Evolutionary conservation across 345 rosid genomes (phyloP).

Genomic region (Salix udensis): DNA sequence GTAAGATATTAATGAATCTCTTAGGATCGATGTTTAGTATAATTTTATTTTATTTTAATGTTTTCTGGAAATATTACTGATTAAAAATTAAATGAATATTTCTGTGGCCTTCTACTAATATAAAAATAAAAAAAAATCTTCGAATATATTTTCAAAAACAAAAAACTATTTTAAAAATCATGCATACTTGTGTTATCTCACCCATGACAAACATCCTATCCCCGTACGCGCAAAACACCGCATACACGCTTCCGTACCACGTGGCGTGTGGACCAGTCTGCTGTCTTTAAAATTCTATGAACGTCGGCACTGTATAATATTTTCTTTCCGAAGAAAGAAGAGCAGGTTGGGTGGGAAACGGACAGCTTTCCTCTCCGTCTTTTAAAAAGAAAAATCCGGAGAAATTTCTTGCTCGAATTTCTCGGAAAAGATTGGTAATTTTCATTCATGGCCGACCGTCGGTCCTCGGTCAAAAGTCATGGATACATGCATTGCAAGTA

Average conservation of each 20-base stretch:
- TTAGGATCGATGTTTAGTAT: no score
- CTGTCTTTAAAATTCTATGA: no score
- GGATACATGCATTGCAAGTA: neutral
- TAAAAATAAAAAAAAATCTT: no score
- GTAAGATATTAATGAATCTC: no score
- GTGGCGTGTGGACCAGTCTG: neutral
- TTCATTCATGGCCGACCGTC: neutral
- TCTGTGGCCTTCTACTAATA: no score
- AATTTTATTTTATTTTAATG: no score
- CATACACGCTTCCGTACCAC: neutral
- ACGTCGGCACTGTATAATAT: neutral
- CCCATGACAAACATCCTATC: no score
- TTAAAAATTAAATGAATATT: no score
- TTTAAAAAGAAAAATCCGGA: neutral
- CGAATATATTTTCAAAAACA: no score
- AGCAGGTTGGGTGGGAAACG: neutral
- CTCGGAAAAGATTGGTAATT: neutral
- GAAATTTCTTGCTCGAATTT: neutral
- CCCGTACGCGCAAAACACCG: neutral
- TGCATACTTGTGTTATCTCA: no score
- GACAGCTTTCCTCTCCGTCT: neutral
- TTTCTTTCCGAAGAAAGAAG: neutral
- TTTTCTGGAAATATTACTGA: no score
- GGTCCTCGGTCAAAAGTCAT: slow-evolving; percentile 4
- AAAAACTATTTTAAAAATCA: no score